phyloP scores from a whole-genome alignment of 129 eudicot species.

The Arctium lappa region DNA sequence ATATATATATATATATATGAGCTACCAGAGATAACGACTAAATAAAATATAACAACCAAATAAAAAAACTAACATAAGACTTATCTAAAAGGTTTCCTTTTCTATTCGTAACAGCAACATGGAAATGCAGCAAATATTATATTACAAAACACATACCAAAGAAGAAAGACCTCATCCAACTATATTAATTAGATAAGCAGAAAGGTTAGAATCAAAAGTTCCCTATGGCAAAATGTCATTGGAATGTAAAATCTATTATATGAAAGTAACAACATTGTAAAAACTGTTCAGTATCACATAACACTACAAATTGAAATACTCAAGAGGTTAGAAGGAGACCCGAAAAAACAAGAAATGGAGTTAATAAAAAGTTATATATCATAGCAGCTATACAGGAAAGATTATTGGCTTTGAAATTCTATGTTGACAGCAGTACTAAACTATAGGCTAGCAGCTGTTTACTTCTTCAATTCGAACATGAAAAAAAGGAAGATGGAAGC shows the following conservation, averaged over 20 bases:
- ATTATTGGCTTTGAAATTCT: neutral
- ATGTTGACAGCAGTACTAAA: neutral
- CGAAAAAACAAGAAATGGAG: neutral
- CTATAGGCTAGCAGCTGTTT: neutral
- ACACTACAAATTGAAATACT: neutral
- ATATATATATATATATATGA: too few species aligned
- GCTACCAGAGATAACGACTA: too few species aligned
- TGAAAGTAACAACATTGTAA: neutral
- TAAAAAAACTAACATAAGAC: too few species aligned
- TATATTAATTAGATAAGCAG: neutral
- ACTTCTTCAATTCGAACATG: neutral
- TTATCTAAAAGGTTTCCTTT: too few species aligned
- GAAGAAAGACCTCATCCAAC: neutral
- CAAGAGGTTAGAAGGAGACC: neutral
- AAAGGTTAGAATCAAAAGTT: neutral
- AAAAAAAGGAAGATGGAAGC: neutral
- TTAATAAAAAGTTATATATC: neutral
- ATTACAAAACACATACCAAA: neutral
- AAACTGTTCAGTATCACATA: neutral
- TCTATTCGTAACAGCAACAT: too few species aligned
- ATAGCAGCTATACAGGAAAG: slow-evolving; percentile 2
- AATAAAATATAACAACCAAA: too few species aligned
- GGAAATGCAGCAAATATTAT: too few species aligned
- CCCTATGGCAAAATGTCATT: neutral
- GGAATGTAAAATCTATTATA: neutral